Conservation (phyloP, 345 rosid genomes). For the Cardamine occulta region DNA sequence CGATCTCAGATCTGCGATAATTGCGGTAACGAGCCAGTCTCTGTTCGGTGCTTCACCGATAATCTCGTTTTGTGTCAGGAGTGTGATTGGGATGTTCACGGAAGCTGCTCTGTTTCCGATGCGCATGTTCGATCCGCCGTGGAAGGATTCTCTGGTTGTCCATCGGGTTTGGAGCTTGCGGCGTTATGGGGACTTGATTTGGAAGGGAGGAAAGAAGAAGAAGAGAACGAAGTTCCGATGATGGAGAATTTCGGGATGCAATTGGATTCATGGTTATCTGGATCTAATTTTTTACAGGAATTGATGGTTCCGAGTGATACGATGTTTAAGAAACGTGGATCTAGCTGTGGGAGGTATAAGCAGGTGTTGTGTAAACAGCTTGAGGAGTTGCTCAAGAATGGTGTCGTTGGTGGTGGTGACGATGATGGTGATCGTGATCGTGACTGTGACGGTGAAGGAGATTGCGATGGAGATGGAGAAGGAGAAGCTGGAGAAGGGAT, state of each 20-base stretch:
- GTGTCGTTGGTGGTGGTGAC: constrained; percentile 32
- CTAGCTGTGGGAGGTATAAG: constrained; percentile 57
- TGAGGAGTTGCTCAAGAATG: constrained; percentile 58
- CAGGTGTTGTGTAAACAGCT: constrained; percentile 68
- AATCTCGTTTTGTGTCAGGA: constrained; percentile 65
- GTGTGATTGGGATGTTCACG: constrained; percentile 76
- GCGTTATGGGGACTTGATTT: constrained; percentile 65
- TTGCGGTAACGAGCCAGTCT: constrained; percentile 65
- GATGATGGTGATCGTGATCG: constrained; percentile 1
- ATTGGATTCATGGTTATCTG: constrained; percentile 53
- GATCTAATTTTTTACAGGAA: constrained; percentile 53
- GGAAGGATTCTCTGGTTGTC: constrained; percentile 76
- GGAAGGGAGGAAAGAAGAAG: constrained; percentile 39
- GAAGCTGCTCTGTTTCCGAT: constrained; percentile 66
- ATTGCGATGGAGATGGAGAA: not conserved
- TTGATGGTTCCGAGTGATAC: constrained; percentile 59
- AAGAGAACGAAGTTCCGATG: constrained; percentile 22
- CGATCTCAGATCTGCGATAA: constrained; percentile 97
- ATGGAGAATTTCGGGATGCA: constrained; percentile 47
- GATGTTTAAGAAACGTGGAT: constrained; percentile 44
- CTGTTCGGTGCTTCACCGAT: constrained; percentile 65
- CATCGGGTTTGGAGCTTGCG: constrained; percentile 65
- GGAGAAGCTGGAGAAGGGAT: constrained; percentile 39
- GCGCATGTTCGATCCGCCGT: constrained; percentile 62
- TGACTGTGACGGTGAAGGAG: not conserved